Evolutionary conservation across 768 basidiomycete species (phyloP).

Genomic region (Tricholoma sp.): DNA sequence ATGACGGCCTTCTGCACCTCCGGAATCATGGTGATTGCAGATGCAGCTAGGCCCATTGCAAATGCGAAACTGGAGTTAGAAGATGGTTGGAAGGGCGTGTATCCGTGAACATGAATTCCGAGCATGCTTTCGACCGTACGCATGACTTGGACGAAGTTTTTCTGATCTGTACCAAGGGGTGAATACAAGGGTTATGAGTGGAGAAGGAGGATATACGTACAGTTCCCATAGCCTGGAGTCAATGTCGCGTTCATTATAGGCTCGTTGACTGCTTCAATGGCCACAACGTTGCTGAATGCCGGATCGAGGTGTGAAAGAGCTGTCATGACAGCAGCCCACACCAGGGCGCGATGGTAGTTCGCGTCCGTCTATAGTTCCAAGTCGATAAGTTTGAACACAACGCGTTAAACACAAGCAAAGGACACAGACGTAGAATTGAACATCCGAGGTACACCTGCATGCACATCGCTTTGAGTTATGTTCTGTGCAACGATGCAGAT

Average conservation of each 20-base stretch:
- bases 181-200: not conserved
- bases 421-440: slow-evolving; percentile 63
- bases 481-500: not conserved
- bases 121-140: slow-evolving; percentile 47
- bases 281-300: slow-evolving; percentile 55
- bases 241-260: slow-evolving; percentile 64
- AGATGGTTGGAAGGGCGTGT: not conserved
- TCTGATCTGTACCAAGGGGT: slow-evolving; percentile 45
- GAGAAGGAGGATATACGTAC: slow-evolving; percentile 32
- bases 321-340: slow-evolving; percentile 84
- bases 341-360: slow-evolving; percentile 72
- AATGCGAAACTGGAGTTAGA: not conserved
- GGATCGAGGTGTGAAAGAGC: slow-evolving; percentile 65
- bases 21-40: not conserved
- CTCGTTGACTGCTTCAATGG: slow-evolving; percentile 76
- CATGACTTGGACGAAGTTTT: slow-evolving; percentile 61
- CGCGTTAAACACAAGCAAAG: not conserved
- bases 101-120: slow-evolving; percentile 42
- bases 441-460: slow-evolving; percentile 57
- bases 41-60: not conserved
- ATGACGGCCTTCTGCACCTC: not conserved
- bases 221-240: slow-evolving; percentile 68
- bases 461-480: not conserved
- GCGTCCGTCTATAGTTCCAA: slow-evolving; percentile 43
- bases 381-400: not conserved